phyloP scores from a whole-genome alignment of 805 yeast genomes.

The Myxozyma melibiosi region DNA sequence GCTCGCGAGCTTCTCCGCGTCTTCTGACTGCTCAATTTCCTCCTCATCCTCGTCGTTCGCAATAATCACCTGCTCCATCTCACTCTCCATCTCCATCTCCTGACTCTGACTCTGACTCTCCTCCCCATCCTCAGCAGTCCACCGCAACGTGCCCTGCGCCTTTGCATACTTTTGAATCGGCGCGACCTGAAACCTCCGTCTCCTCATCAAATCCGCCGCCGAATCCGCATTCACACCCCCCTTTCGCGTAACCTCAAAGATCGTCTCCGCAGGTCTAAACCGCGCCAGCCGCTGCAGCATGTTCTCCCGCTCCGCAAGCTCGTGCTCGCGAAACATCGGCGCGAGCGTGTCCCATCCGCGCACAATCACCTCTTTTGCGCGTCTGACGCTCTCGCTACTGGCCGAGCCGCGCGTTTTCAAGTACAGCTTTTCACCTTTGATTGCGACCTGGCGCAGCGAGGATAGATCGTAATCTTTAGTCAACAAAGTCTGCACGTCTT shows the following conservation, averaged over 20 bases:
- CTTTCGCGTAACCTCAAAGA: conserved; percentile 77
- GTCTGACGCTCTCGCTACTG: conserved; percentile 77
- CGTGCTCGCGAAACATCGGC: conserved; percentile 53
- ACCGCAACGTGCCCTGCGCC: conserved; percentile 45
- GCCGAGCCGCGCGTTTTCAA: conserved; percentile 85
- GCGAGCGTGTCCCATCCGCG: conserved; percentile 82
- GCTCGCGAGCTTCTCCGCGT: conserved; percentile 38
- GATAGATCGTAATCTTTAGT: conserved; percentile 67
- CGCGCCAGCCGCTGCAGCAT: conserved; percentile 73
- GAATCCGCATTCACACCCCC: conserved; percentile 58
- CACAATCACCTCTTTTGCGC: conserved; percentile 73
- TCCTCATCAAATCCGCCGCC: conserved; percentile 79
- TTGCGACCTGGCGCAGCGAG: conserved; percentile 67
- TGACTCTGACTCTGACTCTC: neutral
- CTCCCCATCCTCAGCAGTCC: neutral
- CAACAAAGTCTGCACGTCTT: conserved; percentile 64
- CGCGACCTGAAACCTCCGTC: conserved; percentile 82
- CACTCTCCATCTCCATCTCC: conserved; percentile 45
- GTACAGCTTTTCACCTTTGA: conserved; percentile 85
- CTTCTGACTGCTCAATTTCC: conserved; percentile 42
- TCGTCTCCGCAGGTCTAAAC: conserved; percentile 80
- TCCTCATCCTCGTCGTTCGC: conserved; percentile 38
- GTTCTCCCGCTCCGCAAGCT: conserved; percentile 54
- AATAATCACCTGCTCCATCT: no score
- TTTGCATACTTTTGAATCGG: conserved; percentile 79